Evolutionary conservation across 805 yeast genomes (phyloP).

Genomic region (Lipomyces yamanashiensis): DNA sequence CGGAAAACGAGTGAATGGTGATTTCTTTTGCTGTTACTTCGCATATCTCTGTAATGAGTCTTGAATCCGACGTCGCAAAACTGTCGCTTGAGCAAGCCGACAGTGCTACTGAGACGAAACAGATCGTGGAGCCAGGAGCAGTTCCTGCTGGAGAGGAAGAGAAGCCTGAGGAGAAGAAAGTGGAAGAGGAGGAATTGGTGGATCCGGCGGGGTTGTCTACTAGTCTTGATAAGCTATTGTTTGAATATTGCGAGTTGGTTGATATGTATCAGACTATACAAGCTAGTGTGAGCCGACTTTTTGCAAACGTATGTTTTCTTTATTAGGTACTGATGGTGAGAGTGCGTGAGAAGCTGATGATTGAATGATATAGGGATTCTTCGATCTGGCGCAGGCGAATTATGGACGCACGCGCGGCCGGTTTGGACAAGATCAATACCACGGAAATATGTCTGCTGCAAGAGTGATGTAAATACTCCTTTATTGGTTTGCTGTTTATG

Average conservation of each 20-base stretch:
- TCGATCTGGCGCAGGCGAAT: conserved; percentile 32
- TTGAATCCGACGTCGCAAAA: conserved; percentile 16
- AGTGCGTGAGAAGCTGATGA: background rate
- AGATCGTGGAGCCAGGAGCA: conserved; percentile 9
- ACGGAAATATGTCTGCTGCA: conserved; percentile 45
- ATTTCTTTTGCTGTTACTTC: background rate
- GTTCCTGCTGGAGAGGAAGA: background rate
- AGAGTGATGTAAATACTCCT: conserved; percentile 23
- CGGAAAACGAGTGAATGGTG: too few relatives aligned
- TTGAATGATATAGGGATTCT: conserved; percentile 20
- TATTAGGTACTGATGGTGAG: background rate
- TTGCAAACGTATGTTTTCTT: conserved; percentile 13
- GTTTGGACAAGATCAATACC: conserved; percentile 53
- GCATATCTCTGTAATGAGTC: conserved; percentile 6
- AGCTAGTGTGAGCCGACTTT: conserved; percentile 9
- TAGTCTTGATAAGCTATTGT: conserved; percentile 18
- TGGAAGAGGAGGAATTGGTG: conserved; percentile 14
- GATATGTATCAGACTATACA: conserved; percentile 24
- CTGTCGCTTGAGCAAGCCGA: conserved; percentile 5
- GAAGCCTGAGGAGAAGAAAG: background rate
- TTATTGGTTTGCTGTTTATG: background rate
- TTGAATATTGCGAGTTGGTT: conserved; percentile 29
- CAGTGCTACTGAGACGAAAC: background rate
- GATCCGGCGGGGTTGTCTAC: conserved; percentile 17
- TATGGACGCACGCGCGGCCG: conserved; percentile 32